Evolutionary conservation across 108 stramenopile genomes (phyloP).

Genomic region (Chaetoceros tenuissimus): DNA sequence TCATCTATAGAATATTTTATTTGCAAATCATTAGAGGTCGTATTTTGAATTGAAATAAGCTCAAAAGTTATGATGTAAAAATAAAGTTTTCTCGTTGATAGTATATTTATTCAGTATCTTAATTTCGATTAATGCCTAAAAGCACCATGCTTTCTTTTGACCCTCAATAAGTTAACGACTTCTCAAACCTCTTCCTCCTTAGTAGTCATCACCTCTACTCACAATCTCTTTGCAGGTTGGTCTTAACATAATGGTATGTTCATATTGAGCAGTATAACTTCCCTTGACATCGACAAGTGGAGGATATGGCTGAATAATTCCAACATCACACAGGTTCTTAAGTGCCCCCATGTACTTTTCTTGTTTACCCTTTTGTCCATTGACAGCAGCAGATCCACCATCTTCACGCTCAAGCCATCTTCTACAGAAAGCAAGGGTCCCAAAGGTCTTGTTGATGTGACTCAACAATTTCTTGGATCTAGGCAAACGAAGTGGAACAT

Average conservation of each 20-base stretch:
- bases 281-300: slow-evolving; percentile 95
- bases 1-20: no score
- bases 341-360: slow-evolving; percentile 96
- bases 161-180: no score
- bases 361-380: slow-evolving; percentile 86
- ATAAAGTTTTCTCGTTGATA: no score
- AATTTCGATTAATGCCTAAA: no score
- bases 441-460: slow-evolving; percentile 99
- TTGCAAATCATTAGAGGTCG: no score
- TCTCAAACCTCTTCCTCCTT: no score
- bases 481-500: slow-evolving; percentile 90
- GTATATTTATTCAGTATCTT: no score
- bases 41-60: no score
- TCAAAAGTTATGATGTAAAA: no score
- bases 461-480: slow-evolving; percentile 82
- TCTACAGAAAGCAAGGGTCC: slow-evolving; percentile 96
- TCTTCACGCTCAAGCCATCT: slow-evolving; percentile 97
- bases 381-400: slow-evolving; percentile 83
- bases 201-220: slow-evolving; percentile 97
- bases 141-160: no score
- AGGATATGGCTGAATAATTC: slow-evolving; percentile 92
- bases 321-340: slow-evolving; percentile 96
- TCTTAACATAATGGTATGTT: slow-evolving; percentile 94
- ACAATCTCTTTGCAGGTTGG: slow-evolving; percentile 98
- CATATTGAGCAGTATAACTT: slow-evolving; percentile 97